Percentiles rank a stretch among this genome's conserved stretches.
Evolutionary conservation across 805 yeast genomes (phyloP).

Genomic region (Teunomyces kruisii): DNA sequence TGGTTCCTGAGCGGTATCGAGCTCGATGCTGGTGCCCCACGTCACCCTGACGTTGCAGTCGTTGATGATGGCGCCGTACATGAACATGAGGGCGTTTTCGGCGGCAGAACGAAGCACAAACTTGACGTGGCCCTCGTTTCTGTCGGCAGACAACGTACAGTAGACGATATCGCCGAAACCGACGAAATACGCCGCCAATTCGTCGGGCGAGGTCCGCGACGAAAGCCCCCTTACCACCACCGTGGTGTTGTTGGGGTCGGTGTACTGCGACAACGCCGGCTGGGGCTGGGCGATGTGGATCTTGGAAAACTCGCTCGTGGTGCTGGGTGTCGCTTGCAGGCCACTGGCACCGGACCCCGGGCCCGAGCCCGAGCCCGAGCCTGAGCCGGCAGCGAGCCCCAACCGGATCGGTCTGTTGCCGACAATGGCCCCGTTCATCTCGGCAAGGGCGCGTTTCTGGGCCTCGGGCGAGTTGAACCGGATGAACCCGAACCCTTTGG

Average conservation of each 20-base stretch:
- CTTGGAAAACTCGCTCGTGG: constrained; percentile 11
- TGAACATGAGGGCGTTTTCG: constrained; percentile 33
- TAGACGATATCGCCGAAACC: constrained; percentile 57
- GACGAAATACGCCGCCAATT: constrained; percentile 57
- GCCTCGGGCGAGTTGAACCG: constrained; percentile 65
- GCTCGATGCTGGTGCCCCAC: not conserved
- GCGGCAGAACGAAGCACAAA: constrained; percentile 34
- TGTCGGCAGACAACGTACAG: constrained; percentile 20
- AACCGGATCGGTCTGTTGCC: constrained; percentile 78
- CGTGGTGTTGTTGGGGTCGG: constrained; percentile 82
- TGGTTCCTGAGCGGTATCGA: not conserved
- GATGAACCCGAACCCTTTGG: constrained; percentile 91
- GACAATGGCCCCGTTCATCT: constrained; percentile 77
- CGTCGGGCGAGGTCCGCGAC: constrained; percentile 56
- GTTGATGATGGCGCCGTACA: constrained; percentile 25
- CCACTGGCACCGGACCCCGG: constrained; percentile 16
- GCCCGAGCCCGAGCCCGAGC: constrained; percentile 40
- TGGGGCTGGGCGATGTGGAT: constrained; percentile 42
- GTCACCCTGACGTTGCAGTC: not conserved
- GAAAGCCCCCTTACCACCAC: constrained; percentile 69
- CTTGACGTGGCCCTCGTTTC: constrained; percentile 23
- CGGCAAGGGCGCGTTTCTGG: constrained; percentile 68
- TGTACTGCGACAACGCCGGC: constrained; percentile 59
- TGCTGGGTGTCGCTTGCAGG: constrained; percentile 14
- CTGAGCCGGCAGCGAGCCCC: constrained; percentile 43